Conservation (phyloP, 2,329 filamentous ascomycete species). For the Talaromyces sp. region DNA sequence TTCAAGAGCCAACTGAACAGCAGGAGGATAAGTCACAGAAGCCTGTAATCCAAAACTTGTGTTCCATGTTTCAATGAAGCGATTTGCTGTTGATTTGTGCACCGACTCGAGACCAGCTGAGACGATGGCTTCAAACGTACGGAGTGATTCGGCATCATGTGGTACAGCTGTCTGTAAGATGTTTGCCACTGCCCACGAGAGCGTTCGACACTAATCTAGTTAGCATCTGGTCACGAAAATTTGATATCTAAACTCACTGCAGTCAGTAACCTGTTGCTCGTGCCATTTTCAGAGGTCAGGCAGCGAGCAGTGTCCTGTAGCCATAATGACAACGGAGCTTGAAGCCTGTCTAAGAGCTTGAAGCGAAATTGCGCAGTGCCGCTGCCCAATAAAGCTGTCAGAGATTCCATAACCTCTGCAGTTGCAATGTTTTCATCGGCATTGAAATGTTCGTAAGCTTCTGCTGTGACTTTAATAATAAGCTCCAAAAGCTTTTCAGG, state of each 20-base stretch:
- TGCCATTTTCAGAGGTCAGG: slow-evolving; percentile 22
- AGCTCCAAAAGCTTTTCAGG: slow-evolving; percentile 60
- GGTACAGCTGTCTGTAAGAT: slow-evolving; percentile 25
- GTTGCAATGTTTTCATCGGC: slow-evolving; percentile 36
- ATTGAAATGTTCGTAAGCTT: slow-evolving; percentile 50
- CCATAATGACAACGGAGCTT: slow-evolving; percentile 40
- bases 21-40: slow-evolving; percentile 59
- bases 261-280: slow-evolving; percentile 28
- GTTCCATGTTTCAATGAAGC: slow-evolving; percentile 64
- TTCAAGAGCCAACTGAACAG: slow-evolving; percentile 59
- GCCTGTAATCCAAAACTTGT: slow-evolving; percentile 59
- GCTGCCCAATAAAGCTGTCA: slow-evolving; percentile 50
- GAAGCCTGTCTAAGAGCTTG: slow-evolving; percentile 56
- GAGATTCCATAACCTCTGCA: slow-evolving; percentile 49
- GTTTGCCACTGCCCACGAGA: slow-evolving; percentile 28
- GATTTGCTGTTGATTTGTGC: slow-evolving; percentile 47
- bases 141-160: slow-evolving; percentile 36
- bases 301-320: slow-evolving; percentile 27
- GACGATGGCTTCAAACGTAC: slow-evolving; percentile 50
- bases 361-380: slow-evolving; percentile 50
- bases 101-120: slow-evolving; percentile 51
- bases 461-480: slow-evolving; percentile 49
- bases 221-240: neutral
- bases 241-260: slow-evolving; percentile 26
- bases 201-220: slow-evolving; percentile 25